A percentile compares a stretch with the other conserved stretches of the same genome.
Evolutionary conservation across 1,284 basidiomycete species (phyloP).

Genomic region (Neonothopanus nambi): DNA sequence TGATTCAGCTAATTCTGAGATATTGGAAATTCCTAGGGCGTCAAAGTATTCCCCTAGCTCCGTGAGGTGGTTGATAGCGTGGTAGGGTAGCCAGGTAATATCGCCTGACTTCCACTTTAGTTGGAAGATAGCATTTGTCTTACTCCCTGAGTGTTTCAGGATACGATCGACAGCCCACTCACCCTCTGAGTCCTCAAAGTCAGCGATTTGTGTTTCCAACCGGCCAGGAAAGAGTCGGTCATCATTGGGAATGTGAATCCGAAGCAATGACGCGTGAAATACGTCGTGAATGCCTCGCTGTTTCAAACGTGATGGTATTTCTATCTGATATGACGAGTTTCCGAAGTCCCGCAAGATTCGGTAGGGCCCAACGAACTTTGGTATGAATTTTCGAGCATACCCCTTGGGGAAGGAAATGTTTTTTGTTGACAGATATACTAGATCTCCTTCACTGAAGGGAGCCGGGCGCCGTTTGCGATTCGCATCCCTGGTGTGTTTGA

Average conservation of each 20-base stretch:
- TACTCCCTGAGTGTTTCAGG: slow-evolving; percentile 21
- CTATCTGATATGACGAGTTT: too few relatives aligned
- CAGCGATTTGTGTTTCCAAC: neutral
- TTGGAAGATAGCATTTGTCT: slow-evolving; percentile 21
- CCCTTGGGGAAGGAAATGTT: neutral
- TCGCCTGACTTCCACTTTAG: slow-evolving; percentile 27
- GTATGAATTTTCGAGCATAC: neutral
- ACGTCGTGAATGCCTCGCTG: too few relatives aligned
- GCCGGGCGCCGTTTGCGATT: too few relatives aligned
- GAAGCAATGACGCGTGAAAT: neutral
- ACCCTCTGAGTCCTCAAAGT: too few relatives aligned
- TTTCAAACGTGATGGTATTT: too few relatives aligned
- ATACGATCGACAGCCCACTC: slow-evolving; percentile 22
- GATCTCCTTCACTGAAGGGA: too few relatives aligned
- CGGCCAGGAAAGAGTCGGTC: neutral
- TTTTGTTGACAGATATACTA: too few relatives aligned
- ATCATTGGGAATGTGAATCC: neutral
- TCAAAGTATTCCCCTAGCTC: slow-evolving; percentile 19
- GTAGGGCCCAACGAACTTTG: too few relatives aligned
- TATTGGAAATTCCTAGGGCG: slow-evolving; percentile 13
- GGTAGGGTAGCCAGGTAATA: slow-evolving; percentile 23
- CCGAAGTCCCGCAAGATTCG: too few relatives aligned
- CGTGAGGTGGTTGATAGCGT: slow-evolving; percentile 20
- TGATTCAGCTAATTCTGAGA: neutral
- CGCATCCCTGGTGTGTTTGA: neutral